These are phyloP conservation scores for Xylaria palmicola DNA, from an alignment of 495 filamentous ascomycete species.

Conservation along the genomic window DNA sequence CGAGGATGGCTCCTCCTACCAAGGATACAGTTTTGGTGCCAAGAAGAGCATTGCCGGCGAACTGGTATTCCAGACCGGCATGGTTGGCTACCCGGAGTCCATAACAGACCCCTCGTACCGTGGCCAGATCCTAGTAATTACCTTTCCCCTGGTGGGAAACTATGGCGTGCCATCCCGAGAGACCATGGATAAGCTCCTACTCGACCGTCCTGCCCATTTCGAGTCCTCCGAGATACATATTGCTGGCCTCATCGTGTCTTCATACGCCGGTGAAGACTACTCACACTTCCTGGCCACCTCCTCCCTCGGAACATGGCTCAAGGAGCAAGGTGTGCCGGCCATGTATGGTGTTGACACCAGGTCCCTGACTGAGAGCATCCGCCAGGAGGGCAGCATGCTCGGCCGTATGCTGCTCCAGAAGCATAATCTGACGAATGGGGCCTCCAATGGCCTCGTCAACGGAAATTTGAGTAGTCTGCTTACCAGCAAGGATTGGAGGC, in stretches of 20 bases:
- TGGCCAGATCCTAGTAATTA: conserved; percentile 87
- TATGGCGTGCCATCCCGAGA: conserved; percentile 92
- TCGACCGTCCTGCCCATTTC: conserved; percentile 84
- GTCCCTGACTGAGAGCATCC: conserved; percentile 88
- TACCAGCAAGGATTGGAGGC: conserved; percentile 56
- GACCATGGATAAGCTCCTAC: conserved; percentile 74
- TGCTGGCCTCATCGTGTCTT: conserved; percentile 82
- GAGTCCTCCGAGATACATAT: conserved; percentile 90
- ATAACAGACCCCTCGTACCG: conserved; percentile 92
- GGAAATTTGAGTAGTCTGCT: conserved; percentile 22
- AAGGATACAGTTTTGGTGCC: conserved; percentile 93
- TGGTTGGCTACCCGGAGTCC: conserved; percentile 98
- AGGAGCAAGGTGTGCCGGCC: conserved; percentile 92
- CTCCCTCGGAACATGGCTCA: conserved; percentile 90
- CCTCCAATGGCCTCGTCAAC: conserved; percentile 34
- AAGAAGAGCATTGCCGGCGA: conserved; percentile 90
- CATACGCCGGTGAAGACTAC: conserved; percentile 90
- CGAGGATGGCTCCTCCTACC: conserved; percentile 82
- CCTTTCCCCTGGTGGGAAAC: conserved; percentile 88
- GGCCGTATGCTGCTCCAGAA: conserved; percentile 81
- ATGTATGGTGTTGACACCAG: conserved; percentile 95
- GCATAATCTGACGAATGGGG: conserved; percentile 48
- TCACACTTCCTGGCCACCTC: conserved; percentile 89
- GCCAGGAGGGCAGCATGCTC: conserved; percentile 93
- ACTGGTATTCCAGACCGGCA: conserved; percentile 98